Evolutionary conservation across 192 early-diverging fungal species (phyloP), one percentile per base, ranked within the genome.

Genomic region (Podila minutissima): DNA sequence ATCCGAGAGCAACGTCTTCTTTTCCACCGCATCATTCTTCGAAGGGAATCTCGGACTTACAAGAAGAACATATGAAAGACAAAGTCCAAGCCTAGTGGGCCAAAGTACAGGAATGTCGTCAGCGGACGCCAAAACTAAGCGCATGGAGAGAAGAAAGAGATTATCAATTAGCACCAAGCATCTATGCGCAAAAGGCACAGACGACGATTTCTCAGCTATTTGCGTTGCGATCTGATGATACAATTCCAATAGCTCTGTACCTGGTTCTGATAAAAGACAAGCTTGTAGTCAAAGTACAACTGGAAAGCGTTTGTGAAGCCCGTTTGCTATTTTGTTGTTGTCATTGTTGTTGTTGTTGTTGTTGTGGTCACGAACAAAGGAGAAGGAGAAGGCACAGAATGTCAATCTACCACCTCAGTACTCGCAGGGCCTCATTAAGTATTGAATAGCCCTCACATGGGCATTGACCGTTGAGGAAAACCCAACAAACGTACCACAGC

Each of bases 51-150:
- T 46, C 41, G 41, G 41, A 46, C 41, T 74, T 86, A 90, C 90
- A 96, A 77, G 84, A 94, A 93, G 74, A 95, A 99, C 89, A 98
- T 92, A 83, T 97, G 95, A 79, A 98, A 95, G 26, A 96, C 72
- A 74, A 96, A 97, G 77, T 99, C 95, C 22, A 99, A 79, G 11
- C 95, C 95, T 53, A 99, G 84, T 6, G 87, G 83, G 28, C 98
- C 98, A 88, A 97, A 95, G 74, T 95, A 99, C 67, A 99, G 79
- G 72, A 99, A 99, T 59, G 93, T 94, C 3, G 97, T 97, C 5
- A 97, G 35, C 29, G 97, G 86, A 20, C 98, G 88, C 97, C 97
- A 97, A 86, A 92, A 97, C 91, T 98, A 83, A 58, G 31, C 62
- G 20, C 22, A 15, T 33, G 60, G n/a, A 51, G n/a, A 35, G 57